These are phyloP conservation scores for Chaetomiaceae sp. DNA, from an alignment of 2,329 filamentous ascomycete species.

Conservation along the genomic window DNA sequence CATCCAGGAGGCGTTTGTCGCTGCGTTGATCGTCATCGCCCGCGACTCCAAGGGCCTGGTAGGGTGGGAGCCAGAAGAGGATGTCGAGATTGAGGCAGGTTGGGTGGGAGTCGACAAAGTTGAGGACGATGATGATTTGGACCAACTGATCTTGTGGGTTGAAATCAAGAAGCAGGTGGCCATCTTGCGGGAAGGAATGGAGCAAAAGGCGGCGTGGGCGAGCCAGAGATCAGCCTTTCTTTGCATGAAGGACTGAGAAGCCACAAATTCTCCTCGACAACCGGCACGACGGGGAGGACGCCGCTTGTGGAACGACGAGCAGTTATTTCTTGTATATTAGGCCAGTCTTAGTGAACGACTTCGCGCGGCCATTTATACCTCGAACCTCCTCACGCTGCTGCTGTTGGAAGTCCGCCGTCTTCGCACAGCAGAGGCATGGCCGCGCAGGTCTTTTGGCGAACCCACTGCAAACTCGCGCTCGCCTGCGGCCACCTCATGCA, in stretches of 20 bases:
- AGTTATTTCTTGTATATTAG: too few species aligned
- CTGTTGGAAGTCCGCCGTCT: constrained; percentile 15
- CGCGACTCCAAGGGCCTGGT: constrained; percentile 24
- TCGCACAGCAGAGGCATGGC: constrained; percentile 4
- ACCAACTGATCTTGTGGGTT: constrained; percentile 53
- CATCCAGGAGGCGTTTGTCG: constrained; percentile 66
- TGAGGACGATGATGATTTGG: constrained; percentile 35
- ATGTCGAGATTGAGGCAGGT: constrained; percentile 17
- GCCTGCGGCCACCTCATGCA: constrained; percentile 8
- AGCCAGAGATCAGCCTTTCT: too few species aligned
- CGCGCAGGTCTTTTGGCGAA: constrained; percentile 11
- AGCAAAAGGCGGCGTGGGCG: constrained; percentile 27
- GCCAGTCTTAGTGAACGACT: too few species aligned
- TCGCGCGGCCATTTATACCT: background rate
- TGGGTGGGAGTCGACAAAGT: constrained; percentile 33
- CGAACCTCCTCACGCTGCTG: constrained; percentile 16
- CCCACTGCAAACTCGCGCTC: background rate
- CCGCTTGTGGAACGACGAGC: too few species aligned
- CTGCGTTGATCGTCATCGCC: constrained; percentile 57
- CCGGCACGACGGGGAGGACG: too few species aligned
- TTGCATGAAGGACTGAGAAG: too few species aligned
- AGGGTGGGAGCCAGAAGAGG: background rate
- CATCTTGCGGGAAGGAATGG: constrained; percentile 57
- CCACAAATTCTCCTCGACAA: too few species aligned
- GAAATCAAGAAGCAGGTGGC: constrained; percentile 61